Evolutionary conservation across 75 land plant genomes (phyloP), one percentile per base, ranked within the genome.

Genomic region (Cryptomeria japonica): DNA sequence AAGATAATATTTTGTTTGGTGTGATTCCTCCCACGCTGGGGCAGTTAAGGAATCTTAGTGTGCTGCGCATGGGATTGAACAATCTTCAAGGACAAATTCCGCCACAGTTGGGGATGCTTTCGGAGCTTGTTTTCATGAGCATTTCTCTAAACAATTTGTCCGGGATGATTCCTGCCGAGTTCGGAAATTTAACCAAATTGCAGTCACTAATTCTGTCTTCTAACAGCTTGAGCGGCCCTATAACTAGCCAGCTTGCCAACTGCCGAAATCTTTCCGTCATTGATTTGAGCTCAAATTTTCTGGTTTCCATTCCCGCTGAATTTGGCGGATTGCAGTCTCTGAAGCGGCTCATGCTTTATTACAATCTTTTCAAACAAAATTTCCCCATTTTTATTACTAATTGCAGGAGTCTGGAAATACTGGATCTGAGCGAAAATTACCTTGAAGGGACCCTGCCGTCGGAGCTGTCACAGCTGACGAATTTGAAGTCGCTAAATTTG

Each of bases 1-100:
- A 92, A 44, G 90, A 92, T 89, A 98, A 98, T 87, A 85, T 90
- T 16, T 90, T 98, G 39, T 75, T 91, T 37, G 96, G 97, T 44
- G 87, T 92, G 3, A 93, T 97, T 49, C 99, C 99, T 5, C 61
- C 79, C 12, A 70, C 75, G 25, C 80, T 97, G 0, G 95, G 95
- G 1, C 78, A 70, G 47, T 90, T 95, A 31, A 41, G 32, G 11
- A 77, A 51, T 15, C 91, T 96, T 49, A 41, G 85, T 41, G 82
- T 77, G 19, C 72, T 96, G 53, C 64, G 89, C n/a, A 86, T 96
- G 58, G 89, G 88, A 55, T 38, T 90, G 7, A 95, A 94, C 88
- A 53, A 86, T 38, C 86, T 96, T 19, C 80, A 87, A 9, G 97
- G 98, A 28, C 88, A 92, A 15, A 92, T 96, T 56, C 98, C 98